These are phyloP conservation scores for Dendrobium huoshanense DNA, from an alignment of 106 monocot species.

Conservation along the genomic window DNA sequence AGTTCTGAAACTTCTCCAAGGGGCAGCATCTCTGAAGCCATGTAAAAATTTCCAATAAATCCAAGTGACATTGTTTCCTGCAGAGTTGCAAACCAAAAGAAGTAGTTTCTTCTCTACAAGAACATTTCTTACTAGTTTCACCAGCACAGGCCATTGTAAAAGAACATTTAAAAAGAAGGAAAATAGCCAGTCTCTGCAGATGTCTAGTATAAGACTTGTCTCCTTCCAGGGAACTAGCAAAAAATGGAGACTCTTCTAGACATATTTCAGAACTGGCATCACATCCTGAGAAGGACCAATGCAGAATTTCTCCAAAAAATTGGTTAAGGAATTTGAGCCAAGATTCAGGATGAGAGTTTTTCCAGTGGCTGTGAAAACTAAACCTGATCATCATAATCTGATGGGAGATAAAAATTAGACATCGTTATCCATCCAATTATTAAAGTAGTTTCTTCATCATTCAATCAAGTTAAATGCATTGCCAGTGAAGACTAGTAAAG, in stretches of 20 bases:
- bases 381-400: conserved; percentile 86
- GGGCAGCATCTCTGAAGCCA: conserved; percentile 50
- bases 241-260: conserved; percentile 78
- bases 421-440: not conserved
- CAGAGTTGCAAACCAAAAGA: conserved; percentile 13
- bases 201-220: conserved; percentile 33
- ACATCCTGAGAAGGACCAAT: conserved; percentile 23
- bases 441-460: not conserved
- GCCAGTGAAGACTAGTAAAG: not conserved
- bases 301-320: conserved; percentile 69
- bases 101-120: conserved; percentile 13
- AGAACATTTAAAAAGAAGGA: conserved; percentile 65
- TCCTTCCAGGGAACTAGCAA: conserved; percentile 15
- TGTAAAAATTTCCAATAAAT: conserved; percentile 38
- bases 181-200: conserved; percentile 59
- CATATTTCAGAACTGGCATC: conserved; percentile 22
- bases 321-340: conserved; percentile 49
- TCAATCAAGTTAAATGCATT: conserved; percentile 3
- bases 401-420: not conserved
- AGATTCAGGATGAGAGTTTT: conserved; percentile 22
- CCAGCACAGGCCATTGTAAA: conserved; percentile 26
- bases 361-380: conserved; percentile 31
- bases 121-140: conserved; percentile 23
- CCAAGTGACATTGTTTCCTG: conserved; percentile 22
- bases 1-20: conserved; percentile 12